Evolutionary conservation across 768 basidiomycete genomes (phyloP).

Genomic region (Suillus luteus): DNA sequence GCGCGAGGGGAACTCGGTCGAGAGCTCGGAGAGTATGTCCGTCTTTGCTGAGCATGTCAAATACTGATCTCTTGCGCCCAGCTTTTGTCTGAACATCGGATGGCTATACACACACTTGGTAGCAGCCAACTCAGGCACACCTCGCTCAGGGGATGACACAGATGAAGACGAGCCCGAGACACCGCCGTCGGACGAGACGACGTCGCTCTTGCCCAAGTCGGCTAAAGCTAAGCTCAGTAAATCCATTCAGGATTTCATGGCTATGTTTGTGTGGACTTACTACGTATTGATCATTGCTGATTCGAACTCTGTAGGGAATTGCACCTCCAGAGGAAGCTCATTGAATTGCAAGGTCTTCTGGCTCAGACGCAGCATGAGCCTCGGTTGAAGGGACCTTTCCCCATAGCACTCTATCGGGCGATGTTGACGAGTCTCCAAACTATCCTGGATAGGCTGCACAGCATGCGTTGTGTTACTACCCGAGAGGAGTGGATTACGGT

Average conservation of each 20-base stretch:
- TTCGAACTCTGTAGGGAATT: conserved; percentile 68
- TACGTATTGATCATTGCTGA: background rate
- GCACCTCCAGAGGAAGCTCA: conserved; percentile 88
- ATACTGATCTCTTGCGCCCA: conserved; percentile 30
- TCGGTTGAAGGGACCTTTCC: conserved; percentile 94
- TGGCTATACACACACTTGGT: conserved; percentile 95
- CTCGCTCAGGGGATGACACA: conserved; percentile 41
- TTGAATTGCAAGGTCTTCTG: conserved; percentile 82
- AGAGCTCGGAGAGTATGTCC: conserved; percentile 80
- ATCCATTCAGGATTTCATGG: conserved; percentile 87
- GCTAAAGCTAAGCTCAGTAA: conserved; percentile 49
- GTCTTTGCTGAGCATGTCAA: background rate
- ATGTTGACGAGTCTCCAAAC: conserved; percentile 81
- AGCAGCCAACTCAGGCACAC: conserved; percentile 77
- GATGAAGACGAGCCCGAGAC: conserved; percentile 11
- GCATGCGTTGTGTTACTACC: conserved; percentile 96
- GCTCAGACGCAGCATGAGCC: conserved; percentile 92
- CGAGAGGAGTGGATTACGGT: conserved; percentile 93
- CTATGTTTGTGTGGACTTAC: conserved; percentile 62
- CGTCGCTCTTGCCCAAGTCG: conserved; percentile 35
- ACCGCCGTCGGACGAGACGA: conserved; percentile 30
- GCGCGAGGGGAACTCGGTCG: conserved; percentile 86
- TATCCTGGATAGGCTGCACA: conserved; percentile 87
- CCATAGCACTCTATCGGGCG: conserved; percentile 79
- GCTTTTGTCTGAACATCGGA: conserved; percentile 90